Percentiles rank a stretch among this genome's conserved stretches.
These are phyloP conservation scores for Vigna unguiculata DNA, from an alignment of 306 rosid genomes.

Conservation along the genomic window DNA sequence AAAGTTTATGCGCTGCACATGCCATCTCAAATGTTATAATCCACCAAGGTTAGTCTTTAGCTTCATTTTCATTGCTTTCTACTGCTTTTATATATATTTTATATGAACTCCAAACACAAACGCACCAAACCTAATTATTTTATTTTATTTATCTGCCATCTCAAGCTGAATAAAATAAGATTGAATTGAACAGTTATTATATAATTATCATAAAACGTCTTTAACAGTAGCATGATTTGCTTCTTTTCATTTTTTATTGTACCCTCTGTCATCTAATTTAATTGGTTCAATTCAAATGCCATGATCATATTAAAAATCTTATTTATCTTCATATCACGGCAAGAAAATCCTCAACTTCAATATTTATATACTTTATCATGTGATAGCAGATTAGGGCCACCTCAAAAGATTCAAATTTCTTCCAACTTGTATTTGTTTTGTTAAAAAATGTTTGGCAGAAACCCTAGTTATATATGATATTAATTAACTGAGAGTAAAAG, in stretches of 20 bases:
- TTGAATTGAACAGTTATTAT: neutral
- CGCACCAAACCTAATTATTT: too few species aligned
- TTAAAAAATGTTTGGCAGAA: neutral
- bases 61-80: neutral
- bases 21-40: conserved; percentile 21
- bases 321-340: neutral
- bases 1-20: conserved; percentile 13
- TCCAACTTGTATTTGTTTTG: neutral
- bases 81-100: neutral
- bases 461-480: neutral
- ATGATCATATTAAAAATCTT: neutral
- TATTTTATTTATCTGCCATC: too few species aligned
- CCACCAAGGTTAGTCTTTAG: conserved; percentile 1
- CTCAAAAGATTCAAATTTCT: neutral
- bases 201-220: neutral
- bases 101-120: neutral
- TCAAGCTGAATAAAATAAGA: neutral
- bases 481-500: neutral
- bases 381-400: neutral
- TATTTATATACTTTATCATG: too few species aligned
- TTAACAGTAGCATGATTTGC: too few species aligned
- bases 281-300: neutral
- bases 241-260: neutral
- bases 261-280: neutral
- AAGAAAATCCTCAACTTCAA: too few species aligned